Evolutionary conservation across 768 basidiomycete species (phyloP), one percentile per base, ranked within the genome.

Genomic region (Mycena indigotica): DNA sequence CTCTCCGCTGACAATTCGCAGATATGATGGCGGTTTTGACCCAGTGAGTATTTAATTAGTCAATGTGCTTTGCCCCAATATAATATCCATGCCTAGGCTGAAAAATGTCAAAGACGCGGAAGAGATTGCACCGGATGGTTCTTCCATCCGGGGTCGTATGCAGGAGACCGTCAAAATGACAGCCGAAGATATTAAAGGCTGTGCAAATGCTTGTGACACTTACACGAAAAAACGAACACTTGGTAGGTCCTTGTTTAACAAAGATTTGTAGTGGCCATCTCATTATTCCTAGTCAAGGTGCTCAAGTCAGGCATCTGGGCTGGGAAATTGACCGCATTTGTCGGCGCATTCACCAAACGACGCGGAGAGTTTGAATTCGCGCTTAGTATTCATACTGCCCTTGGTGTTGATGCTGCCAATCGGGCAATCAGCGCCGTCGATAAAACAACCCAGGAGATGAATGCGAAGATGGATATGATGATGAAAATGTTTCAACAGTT

Each of bases 151-250:
- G 53, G 56, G 60, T 39, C 32, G 77, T 3, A 71, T 72, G 62
- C 66, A 56, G 63, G 69, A 54, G 1, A 49, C 63, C n/a, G 21
- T 40, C 5, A 53, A 66, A 32, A 40, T 49, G 1, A 66, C 69
- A 4, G 70, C 71, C 24, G 49, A 68, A 5, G 70, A 75, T 53
- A 76, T 76, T 57, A 68, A 69, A 46, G 60, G 67, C 12, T 75
- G 73, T 48, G 70, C 66, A 1, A 70, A 56, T 23, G 28, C 57
- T 0, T 75, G 75, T 57, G 74, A 77, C 51, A 65, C 71, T 0
- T 76, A 75, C 53, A 59, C 65, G 23, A 74, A 73, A 52, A 71
- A 70, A 26, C 62, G 67, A 8, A 49, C 71, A 15, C 55, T 72
- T 3, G 70, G 66, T 68, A 10, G 48, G 67, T 58, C 13, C 5